These are phyloP conservation scores for Marasmius tenuissimus DNA, from an alignment of 1,284 basidiomycete species.

Conservation along the genomic window DNA sequence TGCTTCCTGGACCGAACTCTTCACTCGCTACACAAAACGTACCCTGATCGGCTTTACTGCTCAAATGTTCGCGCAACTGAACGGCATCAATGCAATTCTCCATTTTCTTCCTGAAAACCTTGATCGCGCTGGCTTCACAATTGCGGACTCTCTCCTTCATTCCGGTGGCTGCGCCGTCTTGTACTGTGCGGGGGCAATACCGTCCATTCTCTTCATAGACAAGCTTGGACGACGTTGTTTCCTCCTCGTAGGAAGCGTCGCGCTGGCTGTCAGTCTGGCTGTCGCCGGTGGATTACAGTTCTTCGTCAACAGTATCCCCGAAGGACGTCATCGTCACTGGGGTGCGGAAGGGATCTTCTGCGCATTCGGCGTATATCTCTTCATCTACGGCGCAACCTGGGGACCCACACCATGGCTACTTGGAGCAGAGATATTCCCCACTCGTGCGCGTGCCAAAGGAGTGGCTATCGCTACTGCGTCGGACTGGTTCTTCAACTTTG, in stretches of 20 bases:
- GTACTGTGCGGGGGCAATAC: conserved; percentile 56
- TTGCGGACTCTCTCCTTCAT: conserved; percentile 44
- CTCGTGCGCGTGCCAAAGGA: conserved; percentile 66
- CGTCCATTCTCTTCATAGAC: conserved; percentile 59
- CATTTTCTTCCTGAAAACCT: conserved; percentile 57
- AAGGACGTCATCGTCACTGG: conserved; percentile 30
- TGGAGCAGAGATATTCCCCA: conserved; percentile 64
- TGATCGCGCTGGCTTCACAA: conserved; percentile 47
- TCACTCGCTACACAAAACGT: conserved; percentile 46
- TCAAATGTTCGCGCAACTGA: conserved; percentile 55
- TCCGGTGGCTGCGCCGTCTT: conserved; percentile 57
- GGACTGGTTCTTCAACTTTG: conserved; percentile 60
- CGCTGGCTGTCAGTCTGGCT: conserved; percentile 39
- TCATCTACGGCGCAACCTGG: conserved; percentile 56
- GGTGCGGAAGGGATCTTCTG: conserved; percentile 47
- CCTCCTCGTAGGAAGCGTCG: conserved; percentile 47
- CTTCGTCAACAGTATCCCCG: conserved; percentile 38
- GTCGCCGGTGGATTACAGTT: conserved; percentile 46
- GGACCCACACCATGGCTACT: conserved; percentile 66
- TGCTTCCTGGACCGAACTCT: conserved; percentile 45
- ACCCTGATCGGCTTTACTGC: conserved; percentile 48
- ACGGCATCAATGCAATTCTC: conserved; percentile 58
- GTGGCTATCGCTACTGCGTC: conserved; percentile 62
- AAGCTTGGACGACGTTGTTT: conserved; percentile 50
- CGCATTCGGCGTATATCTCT: conserved; percentile 41